Base-by-base conservation (phyloP, 306 rosid species). In the Rubus idaeus region DNA sequence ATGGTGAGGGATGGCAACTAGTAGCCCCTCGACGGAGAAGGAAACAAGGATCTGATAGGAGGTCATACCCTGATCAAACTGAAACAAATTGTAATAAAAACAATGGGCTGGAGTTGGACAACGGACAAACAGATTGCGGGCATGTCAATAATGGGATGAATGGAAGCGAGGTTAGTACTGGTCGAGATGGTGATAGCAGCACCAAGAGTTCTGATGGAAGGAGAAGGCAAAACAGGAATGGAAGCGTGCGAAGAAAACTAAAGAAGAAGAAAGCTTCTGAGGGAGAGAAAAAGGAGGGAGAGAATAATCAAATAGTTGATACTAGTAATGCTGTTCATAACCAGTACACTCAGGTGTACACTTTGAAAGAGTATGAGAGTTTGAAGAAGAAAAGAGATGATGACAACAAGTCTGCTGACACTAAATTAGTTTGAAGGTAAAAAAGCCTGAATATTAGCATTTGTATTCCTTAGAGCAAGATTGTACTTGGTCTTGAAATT, bases 291-390 rank as follows among this genome's bases (percentile, higher is more conserved):
- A 63, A 35, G 45, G 45, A 61, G 18, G 67, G n/a, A 35, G 41
- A 60, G 16, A 12, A 37, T 10, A 10, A 3, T 6, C 26, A 60
- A 60, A 26, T 11, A 61, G 45, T 18, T 63, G 68, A 63, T 13
- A 63, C 23, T 41, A 8, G 53, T 41, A 18, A 30, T 30, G 35
- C 16, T 1, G 77, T 12, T 46, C 65, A 73, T 26, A 12, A 56
- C 8, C 17, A 56, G 44, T 12, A 2, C 35, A 4, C 52, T 17
- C 8, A n/a, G 5, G 3, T 2, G 0, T 41, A 40, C 26, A 73
- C 66, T 40, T 55, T 40, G 66, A 55, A 56, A 73, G 76, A 56
- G 23, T 55, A 40, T 11, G 76, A 71, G 40, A 53, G 57, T 13
- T 50, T 50, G 55, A 50, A 18, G 6, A 16, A 18, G 60, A 53